phyloP scores from a whole-genome alignment of 208 protist genomes.

The Wallacemonas sp. region DNA sequence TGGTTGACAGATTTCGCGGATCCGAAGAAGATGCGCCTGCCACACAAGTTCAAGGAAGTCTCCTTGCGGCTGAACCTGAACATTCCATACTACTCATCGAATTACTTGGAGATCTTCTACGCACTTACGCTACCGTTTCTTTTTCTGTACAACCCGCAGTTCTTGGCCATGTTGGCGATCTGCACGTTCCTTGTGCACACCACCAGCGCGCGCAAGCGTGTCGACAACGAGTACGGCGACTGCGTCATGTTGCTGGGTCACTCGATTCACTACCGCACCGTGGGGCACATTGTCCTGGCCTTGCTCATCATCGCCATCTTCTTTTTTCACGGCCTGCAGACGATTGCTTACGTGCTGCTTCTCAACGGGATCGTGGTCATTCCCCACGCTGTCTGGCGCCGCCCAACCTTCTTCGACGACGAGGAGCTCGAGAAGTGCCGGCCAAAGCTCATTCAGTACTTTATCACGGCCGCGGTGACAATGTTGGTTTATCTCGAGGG shows the following conservation, averaged over 20 bases:
- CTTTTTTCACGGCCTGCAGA: slow-evolving; percentile 47
- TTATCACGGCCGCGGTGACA: slow-evolving; percentile 48
- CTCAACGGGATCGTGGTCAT: slow-evolving; percentile 60
- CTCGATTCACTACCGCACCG: slow-evolving; percentile 39
- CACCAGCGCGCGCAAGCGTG: slow-evolving; percentile 32
- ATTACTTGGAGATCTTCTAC: slow-evolving; percentile 78
- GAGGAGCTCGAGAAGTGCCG: slow-evolving; percentile 85
- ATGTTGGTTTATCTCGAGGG: slow-evolving; percentile 70
- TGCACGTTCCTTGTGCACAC: slow-evolving; percentile 43
- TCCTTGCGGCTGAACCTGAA: slow-evolving; percentile 74
- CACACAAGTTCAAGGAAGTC: slow-evolving; percentile 44
- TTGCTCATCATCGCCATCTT: slow-evolving; percentile 44
- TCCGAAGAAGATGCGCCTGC: slow-evolving; percentile 47
- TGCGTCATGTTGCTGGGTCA: slow-evolving; percentile 33
- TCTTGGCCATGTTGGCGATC: slow-evolving; percentile 43
- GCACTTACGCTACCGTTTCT: slow-evolving; percentile 61
- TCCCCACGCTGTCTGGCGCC: slow-evolving; percentile 70
- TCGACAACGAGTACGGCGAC: slow-evolving; percentile 25
- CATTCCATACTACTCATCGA: slow-evolving; percentile 79
- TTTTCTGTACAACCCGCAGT: slow-evolving; percentile 55
- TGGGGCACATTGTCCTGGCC: slow-evolving; percentile 46
- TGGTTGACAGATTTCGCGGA: slow-evolving; percentile 78
- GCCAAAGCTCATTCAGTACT: slow-evolving; percentile 70
- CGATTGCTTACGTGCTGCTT: slow-evolving; percentile 29
- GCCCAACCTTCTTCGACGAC: slow-evolving; percentile 83